A percentile compares a stretch with the other conserved stretches of the same genome.
Evolutionary conservation across 139 green algal species (phyloP).

Genomic region (Asterochloris erici): DNA sequence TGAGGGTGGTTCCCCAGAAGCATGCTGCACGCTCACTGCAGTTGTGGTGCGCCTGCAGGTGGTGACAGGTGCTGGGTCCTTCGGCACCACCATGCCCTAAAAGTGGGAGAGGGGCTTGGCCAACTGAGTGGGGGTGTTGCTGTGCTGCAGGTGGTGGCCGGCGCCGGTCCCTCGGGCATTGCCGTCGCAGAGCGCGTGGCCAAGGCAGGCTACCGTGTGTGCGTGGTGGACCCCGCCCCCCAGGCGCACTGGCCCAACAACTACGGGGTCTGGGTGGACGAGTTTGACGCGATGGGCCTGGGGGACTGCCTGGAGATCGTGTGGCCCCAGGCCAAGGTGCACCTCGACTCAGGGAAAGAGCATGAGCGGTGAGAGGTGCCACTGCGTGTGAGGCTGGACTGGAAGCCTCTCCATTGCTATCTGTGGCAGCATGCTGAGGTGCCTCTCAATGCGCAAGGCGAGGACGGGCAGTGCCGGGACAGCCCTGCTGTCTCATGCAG

Average conservation of each 20-base stretch:
- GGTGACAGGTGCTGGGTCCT: too few species aligned
- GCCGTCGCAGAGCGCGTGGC: slow-evolving; percentile 66
- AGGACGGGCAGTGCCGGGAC: too few species aligned
- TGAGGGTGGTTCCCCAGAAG: too few species aligned
- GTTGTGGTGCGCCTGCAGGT: too few species aligned
- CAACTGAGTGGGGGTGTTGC: too few species aligned
- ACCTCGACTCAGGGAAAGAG: slow-evolving; percentile 53
- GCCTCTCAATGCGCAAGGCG: too few species aligned
- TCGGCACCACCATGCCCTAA: too few species aligned
- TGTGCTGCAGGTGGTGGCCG: slow-evolving; percentile 62
- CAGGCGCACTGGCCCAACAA: slow-evolving; percentile 92
- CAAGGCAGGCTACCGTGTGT: slow-evolving; percentile 63
- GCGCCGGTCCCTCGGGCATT: slow-evolving; percentile 85
- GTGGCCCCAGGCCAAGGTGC: slow-evolving; percentile 86
- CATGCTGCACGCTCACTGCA: too few species aligned
- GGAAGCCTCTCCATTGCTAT: not conserved
- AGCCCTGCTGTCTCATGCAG: too few species aligned
- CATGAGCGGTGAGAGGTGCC: not conserved
- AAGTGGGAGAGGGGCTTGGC: too few species aligned
- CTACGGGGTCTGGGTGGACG: slow-evolving; percentile 98
- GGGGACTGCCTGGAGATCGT: slow-evolving; percentile 78
- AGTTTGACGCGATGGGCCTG: slow-evolving; percentile 93
- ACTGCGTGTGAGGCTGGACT: not conserved
- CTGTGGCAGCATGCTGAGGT: not conserved
- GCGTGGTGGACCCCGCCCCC: slow-evolving; percentile 81